Evolutionary conservation across 1,139 yeast species (phyloP).

Genomic region (Candida anutae): DNA sequence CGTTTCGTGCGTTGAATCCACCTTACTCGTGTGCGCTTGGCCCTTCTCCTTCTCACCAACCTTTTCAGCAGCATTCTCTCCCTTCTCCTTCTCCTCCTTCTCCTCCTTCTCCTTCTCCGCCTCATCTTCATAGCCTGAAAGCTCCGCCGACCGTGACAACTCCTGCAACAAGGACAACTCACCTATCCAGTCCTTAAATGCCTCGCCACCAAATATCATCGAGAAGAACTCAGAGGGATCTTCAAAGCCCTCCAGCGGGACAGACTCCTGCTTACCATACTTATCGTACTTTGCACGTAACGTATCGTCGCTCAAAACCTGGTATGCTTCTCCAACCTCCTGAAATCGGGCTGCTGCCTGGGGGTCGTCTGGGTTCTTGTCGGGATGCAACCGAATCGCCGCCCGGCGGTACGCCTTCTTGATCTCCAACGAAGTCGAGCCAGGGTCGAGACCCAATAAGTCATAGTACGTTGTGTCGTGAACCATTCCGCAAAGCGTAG

Average conservation of each 20-base stretch:
- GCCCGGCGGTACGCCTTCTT: slow-evolving; percentile 89
- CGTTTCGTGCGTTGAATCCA: neutral
- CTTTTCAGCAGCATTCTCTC: neutral
- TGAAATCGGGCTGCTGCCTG: slow-evolving; percentile 66
- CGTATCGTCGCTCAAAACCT: slow-evolving; percentile 69
- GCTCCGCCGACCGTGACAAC: slow-evolving; percentile 62
- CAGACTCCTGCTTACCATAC: slow-evolving; percentile 77
- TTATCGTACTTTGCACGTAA: slow-evolving; percentile 75
- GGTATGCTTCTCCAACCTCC: slow-evolving; percentile 73
- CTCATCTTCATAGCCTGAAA: slow-evolving; percentile 40
- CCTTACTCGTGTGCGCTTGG: neutral
- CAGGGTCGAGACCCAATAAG: slow-evolving; percentile 53
- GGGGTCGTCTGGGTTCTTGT: slow-evolving; percentile 86
- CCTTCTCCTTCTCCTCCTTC: slow-evolving; percentile 1
- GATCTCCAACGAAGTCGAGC: slow-evolving; percentile 76
- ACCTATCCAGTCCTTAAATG: slow-evolving; percentile 66
- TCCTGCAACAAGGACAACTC: slow-evolving; percentile 84
- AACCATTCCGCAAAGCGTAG: slow-evolving; percentile 68
- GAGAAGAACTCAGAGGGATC: slow-evolving; percentile 59
- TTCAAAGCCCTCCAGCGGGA: slow-evolving; percentile 78
- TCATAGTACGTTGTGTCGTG: slow-evolving; percentile 91
- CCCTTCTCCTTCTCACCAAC: neutral
- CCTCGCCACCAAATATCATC: slow-evolving; percentile 82
- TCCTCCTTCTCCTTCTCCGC: slow-evolving; percentile 17
- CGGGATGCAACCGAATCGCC: slow-evolving; percentile 90